Evolutionary conservation across 2,329 filamentous ascomycete genomes (phyloP).

Genomic region (Trichoderma atrobrunneum): DNA sequence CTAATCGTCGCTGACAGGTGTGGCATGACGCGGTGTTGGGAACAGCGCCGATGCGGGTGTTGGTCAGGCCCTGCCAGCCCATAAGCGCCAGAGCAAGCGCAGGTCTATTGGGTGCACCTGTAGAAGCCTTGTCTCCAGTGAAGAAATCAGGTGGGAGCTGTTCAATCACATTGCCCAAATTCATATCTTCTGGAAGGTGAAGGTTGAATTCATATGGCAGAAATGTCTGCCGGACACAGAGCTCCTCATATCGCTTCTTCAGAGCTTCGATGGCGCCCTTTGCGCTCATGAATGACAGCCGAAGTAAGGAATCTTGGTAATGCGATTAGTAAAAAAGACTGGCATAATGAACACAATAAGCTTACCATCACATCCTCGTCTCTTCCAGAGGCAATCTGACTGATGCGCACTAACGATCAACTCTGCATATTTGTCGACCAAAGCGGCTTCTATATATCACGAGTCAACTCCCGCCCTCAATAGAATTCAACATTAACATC

Average conservation of each 20-base stretch:
- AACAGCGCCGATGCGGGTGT: constrained; percentile 54
- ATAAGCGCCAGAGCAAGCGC: constrained; percentile 68
- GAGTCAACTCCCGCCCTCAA: constrained; percentile 22
- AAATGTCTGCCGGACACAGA: constrained; percentile 52
- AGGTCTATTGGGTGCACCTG: constrained; percentile 49
- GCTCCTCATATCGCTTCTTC: constrained; percentile 62
- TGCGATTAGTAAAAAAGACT: not conserved
- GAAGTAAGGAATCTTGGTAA: constrained; percentile 53
- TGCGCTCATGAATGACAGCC: constrained; percentile 62
- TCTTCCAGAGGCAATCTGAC: constrained; percentile 81
- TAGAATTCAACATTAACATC: not conserved
- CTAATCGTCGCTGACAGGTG: constrained; percentile 82
- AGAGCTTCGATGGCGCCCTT: constrained; percentile 56
- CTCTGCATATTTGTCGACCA: constrained; percentile 73
- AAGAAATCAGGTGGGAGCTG: constrained; percentile 58
- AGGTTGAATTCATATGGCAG: constrained; percentile 63
- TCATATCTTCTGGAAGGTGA: constrained; percentile 51
- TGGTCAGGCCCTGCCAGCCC: constrained; percentile 69
- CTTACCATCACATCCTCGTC: constrained; percentile 79
- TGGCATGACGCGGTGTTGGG: constrained; percentile 76
- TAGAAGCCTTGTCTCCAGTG: constrained; percentile 34
- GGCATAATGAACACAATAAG: constrained; percentile 14
- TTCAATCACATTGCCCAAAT: constrained; percentile 48
- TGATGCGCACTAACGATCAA: constrained; percentile 73
- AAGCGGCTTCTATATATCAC: constrained; percentile 49